Evolutionary conservation across 768 basidiomycete genomes (phyloP), one percentile per base, ranked within the genome.

Genomic region (Trametes punicea): DNA sequence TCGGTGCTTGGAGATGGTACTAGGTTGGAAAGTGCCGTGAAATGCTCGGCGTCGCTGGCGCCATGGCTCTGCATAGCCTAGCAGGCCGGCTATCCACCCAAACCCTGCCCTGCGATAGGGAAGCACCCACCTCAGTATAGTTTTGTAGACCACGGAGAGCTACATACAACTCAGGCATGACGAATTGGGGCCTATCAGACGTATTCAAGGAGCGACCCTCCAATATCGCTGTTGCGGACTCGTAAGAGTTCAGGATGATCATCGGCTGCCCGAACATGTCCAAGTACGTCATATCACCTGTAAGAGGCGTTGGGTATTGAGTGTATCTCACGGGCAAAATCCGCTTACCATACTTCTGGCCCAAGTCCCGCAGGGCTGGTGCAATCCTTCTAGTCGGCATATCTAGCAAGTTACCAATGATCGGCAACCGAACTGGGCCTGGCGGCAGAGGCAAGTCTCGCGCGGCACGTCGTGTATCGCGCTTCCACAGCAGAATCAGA

Each of bases 191-290:
- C 66, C 85, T 87, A 71, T 90, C 89, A 11, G 88, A 84, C 66
- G 88, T 90, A 26, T 88, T 83, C 8, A 78, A 72, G 5, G 87
- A 85, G 30, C 81, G 79, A 63, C 80, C 85, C 54, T 90, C 88
- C 61, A 92, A 70, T 51, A 92, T 69, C 26, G 87, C 87, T 30
- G 74, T 72, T 0, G 77, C 79, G 0, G 77, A 82, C 36, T 85
- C 77, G 7, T 77, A 75, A 31, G 78, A 78, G 69, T 83, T 86
- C 50, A 89, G 64, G 70, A 90, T 84, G 34, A 90, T 72, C 42
- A 91, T 77, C 2, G 80, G 78, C 60, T 87, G 80, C 0, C 87
- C 85, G 36, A 86, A 74, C 23, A 87, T 69, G 62, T 84, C 81
- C 26, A 89, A 68, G 63, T 86, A 83, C 0, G 82, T 80, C 63